Conservation (phyloP, 306 rosid genomes). For the Trifolium repens region DNA sequence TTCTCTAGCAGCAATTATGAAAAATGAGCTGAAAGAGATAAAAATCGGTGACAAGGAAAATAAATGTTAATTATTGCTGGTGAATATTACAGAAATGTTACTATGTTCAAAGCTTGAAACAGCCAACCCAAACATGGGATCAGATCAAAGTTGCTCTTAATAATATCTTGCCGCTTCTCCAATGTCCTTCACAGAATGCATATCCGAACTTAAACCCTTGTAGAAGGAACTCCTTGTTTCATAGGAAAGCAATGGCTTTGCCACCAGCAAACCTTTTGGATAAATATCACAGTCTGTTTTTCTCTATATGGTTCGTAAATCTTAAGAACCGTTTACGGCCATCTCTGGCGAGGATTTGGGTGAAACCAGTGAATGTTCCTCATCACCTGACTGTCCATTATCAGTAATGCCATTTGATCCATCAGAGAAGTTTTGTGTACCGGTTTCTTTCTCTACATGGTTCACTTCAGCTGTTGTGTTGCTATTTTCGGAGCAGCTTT, state of each 20-base stretch:
- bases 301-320: conserved; percentile 33
- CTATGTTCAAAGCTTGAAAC: conserved; percentile 53
- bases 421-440: conserved; percentile 62
- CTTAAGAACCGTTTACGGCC: conserved; percentile 81
- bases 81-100: conserved; percentile 65
- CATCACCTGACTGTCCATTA: conserved; percentile 66
- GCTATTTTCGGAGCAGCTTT: conserved; percentile 50
- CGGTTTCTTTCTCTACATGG: conserved; percentile 61
- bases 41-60: conserved; percentile 40
- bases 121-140: conserved; percentile 48
- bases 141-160: conserved; percentile 44
- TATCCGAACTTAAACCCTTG: conserved; percentile 40
- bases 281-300: conserved; percentile 40
- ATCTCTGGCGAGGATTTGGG: conserved; percentile 90
- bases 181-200: conserved; percentile 47
- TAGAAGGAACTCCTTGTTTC: conserved; percentile 36
- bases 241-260: conserved; percentile 44
- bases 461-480: conserved; percentile 46
- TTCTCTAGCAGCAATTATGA: conserved; percentile 37
- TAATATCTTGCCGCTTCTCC: conserved; percentile 47
- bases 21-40: conserved; percentile 40
- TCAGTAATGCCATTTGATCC: conserved; percentile 50
- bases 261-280: conserved; percentile 55
- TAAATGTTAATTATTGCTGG: conserved; percentile 59
- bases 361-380: conserved; percentile 73